Base-by-base conservation (phyloP, 148 eudicot genomes). In the Fallopia convolvulus region DNA sequence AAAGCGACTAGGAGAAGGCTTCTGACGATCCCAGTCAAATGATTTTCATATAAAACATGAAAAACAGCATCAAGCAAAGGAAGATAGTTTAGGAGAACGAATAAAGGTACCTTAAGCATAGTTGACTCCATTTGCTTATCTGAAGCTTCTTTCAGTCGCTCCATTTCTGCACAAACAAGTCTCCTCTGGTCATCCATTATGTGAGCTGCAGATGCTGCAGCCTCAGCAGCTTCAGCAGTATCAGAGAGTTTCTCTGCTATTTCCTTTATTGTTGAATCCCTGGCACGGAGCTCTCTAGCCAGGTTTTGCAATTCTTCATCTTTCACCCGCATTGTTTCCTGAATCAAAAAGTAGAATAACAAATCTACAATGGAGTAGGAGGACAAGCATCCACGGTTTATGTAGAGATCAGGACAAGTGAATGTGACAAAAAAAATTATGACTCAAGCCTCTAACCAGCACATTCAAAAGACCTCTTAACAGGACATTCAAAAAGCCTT, bases 171-270 rank as follows among this genome's bases (percentile, higher is more conserved):
- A 89, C 85, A 86, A 72, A 93, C 90, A 83, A 88, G 79, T 85
- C 88, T 91, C 82, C 99, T 88, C 75, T 95, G 99, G 81, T 89
- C 89, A 76, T 92, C 94, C 97, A 95, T 92, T 23, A 88, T 91
- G 85, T 91, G 90, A 88, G 99, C 99, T 70, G 99, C 99, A 84
- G 94, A 87, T 71, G 99, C 99, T 52, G 99, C 99, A 78, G 91
- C 89, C 80, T 85, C 93, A 41, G 97, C 97, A 52, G 99, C 99
- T 80, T 89, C 97, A 76, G 99, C 99, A 73, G 99, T 95, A 80
- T 91, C 97, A 80, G 94, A 83, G 71, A 95, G 88, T 79, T 88
- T 92, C 68, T 89, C 99, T 6, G 94, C 96, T 82, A 95, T 79
- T 76, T 91, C 97, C 77, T 82, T 90, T 84, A 95, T 91, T 42